Conservation (phyloP, 1,139 yeast species). For the Suhomyces bribrorum region DNA sequence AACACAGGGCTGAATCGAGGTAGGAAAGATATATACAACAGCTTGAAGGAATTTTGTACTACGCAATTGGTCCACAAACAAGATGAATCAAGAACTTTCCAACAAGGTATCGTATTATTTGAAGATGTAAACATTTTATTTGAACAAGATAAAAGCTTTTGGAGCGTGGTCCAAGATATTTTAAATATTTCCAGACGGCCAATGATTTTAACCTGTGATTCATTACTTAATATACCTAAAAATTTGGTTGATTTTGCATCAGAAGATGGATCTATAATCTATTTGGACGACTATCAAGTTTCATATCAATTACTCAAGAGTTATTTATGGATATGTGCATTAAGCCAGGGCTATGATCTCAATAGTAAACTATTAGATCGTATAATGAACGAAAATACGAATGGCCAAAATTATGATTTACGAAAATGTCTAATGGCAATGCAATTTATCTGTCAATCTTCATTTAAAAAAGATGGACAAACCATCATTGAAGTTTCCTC, state of each 20-base stretch:
- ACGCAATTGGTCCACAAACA: conserved; percentile 70
- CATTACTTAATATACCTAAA: conserved; percentile 54
- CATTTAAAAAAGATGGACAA: background rate
- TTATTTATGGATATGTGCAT: conserved; percentile 45
- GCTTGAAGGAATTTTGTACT: conserved; percentile 77
- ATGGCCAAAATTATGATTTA: conserved; percentile 46
- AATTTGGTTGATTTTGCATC: conserved; percentile 48
- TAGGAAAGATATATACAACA: conserved; percentile 64
- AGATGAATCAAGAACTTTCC: conserved; percentile 38
- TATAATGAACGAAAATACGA: conserved; percentile 27
- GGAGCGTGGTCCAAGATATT: conserved; percentile 71
- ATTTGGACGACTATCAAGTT: conserved; percentile 26
- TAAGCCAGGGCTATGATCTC: conserved; percentile 40
- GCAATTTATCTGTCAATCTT: conserved; percentile 55
- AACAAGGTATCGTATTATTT: conserved; percentile 69
- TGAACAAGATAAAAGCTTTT: conserved; percentile 77
- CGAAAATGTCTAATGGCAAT: conserved; percentile 55
- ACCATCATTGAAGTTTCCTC: conserved; percentile 2
- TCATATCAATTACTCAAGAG: conserved; percentile 23
- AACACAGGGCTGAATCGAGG: conserved; percentile 74
- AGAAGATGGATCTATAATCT: conserved; percentile 41
- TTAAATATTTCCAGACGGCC: conserved; percentile 75
- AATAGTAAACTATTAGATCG: conserved; percentile 27
- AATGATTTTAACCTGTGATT: conserved; percentile 71
- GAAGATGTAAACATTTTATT: conserved; percentile 87